Evolutionary conservation across 2,329 filamentous ascomycete species (phyloP).

Genomic region (Sclerotinia spermophila): DNA sequence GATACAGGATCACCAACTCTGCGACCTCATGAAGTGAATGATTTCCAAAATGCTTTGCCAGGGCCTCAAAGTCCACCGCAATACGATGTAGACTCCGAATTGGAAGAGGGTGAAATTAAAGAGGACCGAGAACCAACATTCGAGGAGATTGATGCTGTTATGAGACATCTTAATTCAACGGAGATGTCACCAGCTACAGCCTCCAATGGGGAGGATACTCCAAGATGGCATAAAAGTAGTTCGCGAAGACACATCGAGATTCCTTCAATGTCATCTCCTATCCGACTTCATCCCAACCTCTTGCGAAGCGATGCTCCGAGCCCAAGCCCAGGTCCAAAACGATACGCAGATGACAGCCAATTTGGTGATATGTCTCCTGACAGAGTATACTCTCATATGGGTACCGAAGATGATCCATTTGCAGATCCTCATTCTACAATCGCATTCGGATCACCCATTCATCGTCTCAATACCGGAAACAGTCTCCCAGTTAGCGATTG

Average conservation of each 20-base stretch:
- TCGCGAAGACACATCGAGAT: slow-evolving; percentile 41
- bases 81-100: slow-evolving; percentile 20
- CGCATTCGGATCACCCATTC: slow-evolving; percentile 53
- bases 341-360: neutral
- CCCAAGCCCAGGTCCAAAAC: slow-evolving; percentile 58
- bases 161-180: slow-evolving; percentile 77
- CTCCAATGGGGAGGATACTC: slow-evolving; percentile 34
- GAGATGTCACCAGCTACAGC: slow-evolving; percentile 52
- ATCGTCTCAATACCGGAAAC: slow-evolving; percentile 59
- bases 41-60: slow-evolving; percentile 33
- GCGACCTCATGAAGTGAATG: slow-evolving; percentile 27
- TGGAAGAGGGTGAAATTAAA: slow-evolving; percentile 18
- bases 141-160: slow-evolving; percentile 88
- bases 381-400: slow-evolving; percentile 43
- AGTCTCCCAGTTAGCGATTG: slow-evolving; percentile 79
- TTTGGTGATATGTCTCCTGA: slow-evolving; percentile 35
- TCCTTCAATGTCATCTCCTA: slow-evolving; percentile 47
- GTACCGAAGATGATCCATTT: slow-evolving; percentile 43
- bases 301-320: slow-evolving; percentile 69
- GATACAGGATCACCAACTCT: slow-evolving; percentile 19
- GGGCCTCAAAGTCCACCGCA: slow-evolving; percentile 24
- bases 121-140: slow-evolving; percentile 46
- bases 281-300: slow-evolving; percentile 51
- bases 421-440: slow-evolving; percentile 37
- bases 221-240: slow-evolving; percentile 47